A percentile compares a stretch with the other conserved stretches of the same genome.
Conservation (phyloP, 495 filamentous ascomycete genomes). For the Daldinia vernicosa region DNA sequence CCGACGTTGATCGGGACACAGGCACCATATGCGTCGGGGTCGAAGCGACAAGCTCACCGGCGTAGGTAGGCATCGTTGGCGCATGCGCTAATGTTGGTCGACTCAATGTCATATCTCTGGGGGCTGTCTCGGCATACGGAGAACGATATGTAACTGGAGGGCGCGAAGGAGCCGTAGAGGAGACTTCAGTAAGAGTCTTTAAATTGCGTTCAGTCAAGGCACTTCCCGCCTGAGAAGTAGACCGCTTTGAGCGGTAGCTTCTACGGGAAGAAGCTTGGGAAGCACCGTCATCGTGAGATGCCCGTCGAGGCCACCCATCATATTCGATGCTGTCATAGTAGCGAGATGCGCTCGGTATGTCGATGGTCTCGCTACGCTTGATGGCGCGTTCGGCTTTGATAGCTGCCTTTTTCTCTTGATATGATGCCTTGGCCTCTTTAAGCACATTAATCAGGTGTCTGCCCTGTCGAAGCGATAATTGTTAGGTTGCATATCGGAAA, state of each 20-base stretch:
- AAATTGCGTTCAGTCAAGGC: constrained; percentile 56
- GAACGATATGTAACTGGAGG: constrained; percentile 51
- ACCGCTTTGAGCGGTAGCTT: constrained; percentile 47
- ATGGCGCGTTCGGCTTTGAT: constrained; percentile 69
- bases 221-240: constrained; percentile 40
- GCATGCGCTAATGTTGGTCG: constrained; percentile 49
- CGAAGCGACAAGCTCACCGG: constrained; percentile 21
- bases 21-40: constrained; percentile 40
- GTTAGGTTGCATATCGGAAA: constrained; percentile 22
- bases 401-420: constrained; percentile 82
- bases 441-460: constrained; percentile 88
- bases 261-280: constrained; percentile 51
- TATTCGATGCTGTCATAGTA: constrained; percentile 42
- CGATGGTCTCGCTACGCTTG: constrained; percentile 55
- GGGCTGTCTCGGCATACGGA: constrained; percentile 54
- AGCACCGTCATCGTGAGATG: constrained; percentile 50
- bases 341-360: constrained; percentile 42
- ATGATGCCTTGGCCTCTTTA: constrained; percentile 86
- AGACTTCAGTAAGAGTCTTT: constrained; percentile 55
- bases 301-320: constrained; percentile 36
- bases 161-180: constrained; percentile 52
- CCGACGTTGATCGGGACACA: constrained; percentile 53
- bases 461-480: constrained; percentile 62
- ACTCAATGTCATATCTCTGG: constrained; percentile 52
- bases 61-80: constrained; percentile 40